These are phyloP conservation scores for Solidago caesia DNA, from an alignment of 129 eudicot species.

Conservation along the genomic window DNA sequence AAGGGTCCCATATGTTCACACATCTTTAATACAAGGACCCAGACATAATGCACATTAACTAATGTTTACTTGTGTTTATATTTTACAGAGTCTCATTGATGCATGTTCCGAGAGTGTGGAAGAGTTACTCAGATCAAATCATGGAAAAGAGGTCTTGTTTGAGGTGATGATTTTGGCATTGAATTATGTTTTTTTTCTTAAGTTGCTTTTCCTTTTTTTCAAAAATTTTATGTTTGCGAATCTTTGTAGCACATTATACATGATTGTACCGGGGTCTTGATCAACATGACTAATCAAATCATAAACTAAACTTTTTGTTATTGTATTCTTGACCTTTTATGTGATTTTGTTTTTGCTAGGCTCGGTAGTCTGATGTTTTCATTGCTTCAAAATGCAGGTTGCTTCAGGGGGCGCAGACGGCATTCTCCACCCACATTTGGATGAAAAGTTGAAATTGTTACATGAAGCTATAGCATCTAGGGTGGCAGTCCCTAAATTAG, in stretches of 20 bases:
- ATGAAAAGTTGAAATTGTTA: constrained; percentile 52
- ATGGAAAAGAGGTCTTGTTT: constrained; percentile 76
- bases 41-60: background rate
- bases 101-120: constrained; percentile 66
- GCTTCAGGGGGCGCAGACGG: constrained; percentile 79
- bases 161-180: constrained; percentile 53
- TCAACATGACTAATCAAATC: background rate
- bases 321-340: background rate
- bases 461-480: constrained; percentile 59
- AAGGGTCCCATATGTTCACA: too few relatives aligned
- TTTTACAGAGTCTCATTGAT: constrained; percentile 65
- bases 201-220: background rate
- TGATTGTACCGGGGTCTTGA: background rate
- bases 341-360: background rate
- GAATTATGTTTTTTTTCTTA: background rate
- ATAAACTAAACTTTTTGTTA: background rate
- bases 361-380: background rate
- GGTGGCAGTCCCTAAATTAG: constrained; percentile 59
- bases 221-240: background rate
- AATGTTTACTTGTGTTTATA: constrained; percentile 17
- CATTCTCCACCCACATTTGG: constrained; percentile 67
- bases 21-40: background rate
- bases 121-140: constrained; percentile 68
- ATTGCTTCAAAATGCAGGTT: constrained; percentile 47
- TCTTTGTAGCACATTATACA: background rate